Evolutionary conservation across 2,329 filamentous ascomycete genomes (phyloP).

Genomic region (Pestalotiopsis fici): DNA sequence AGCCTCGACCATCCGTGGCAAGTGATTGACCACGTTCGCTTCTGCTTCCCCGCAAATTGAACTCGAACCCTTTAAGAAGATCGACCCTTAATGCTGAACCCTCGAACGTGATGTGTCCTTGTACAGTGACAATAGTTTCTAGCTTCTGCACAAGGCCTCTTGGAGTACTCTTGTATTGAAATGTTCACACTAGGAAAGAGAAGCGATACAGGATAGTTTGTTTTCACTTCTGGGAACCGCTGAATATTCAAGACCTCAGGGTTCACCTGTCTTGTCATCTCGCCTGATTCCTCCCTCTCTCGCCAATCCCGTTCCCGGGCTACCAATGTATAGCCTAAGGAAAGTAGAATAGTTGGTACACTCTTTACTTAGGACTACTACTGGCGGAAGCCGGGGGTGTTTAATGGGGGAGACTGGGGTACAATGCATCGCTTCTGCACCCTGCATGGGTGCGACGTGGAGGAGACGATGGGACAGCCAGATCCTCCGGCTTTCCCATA

Average conservation of each 20-base stretch:
- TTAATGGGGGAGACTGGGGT: slow-evolving; percentile 1
- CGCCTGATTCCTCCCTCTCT: background rate
- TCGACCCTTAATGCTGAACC: background rate
- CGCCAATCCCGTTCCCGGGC: background rate
- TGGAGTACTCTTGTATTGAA: too few species aligned
- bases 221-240: background rate
- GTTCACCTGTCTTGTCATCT: background rate
- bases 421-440: slow-evolving; percentile 8
- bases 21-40: background rate
- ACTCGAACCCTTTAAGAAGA: background rate
- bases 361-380: background rate
- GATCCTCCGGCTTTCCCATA: slow-evolving; percentile 10
- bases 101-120: background rate
- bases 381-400: background rate
- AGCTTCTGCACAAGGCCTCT: background rate
- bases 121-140: background rate
- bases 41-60: slow-evolving; percentile 4
- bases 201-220: too few species aligned
- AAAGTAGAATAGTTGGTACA: background rate
- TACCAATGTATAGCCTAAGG: background rate
- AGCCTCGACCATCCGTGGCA: background rate
- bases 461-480: slow-evolving; percentile 8
- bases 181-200: too few species aligned
- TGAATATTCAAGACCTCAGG: background rate
- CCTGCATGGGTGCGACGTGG: slow-evolving; percentile 9